Base-by-base conservation (phyloP, 768 basidiomycete genomes). In the Myochromella boudieri region DNA sequence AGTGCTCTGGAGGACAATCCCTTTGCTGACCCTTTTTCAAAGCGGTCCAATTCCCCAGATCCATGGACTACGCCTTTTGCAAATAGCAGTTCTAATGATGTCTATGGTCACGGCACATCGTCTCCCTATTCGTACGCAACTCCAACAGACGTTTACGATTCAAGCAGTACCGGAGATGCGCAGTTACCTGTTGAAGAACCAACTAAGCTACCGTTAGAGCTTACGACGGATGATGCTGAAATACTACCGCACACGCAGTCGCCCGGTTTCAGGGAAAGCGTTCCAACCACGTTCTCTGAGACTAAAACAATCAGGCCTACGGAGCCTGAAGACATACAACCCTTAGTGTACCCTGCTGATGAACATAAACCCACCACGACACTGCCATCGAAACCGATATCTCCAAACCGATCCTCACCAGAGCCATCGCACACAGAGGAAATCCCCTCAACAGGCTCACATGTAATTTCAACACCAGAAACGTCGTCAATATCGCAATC, bases 1-100 rank as follows among this genome's bases (percentile, higher is more conserved):
- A 71, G 66, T 55, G 74, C 69, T 29, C 69, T 88, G n/a, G 84
- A 87, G 60, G 76, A 81, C 46, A 89, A 90, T 56, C 87, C 87
- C 0, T 90, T 91, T 50, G 80, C 80, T 29, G 81, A 86, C 60
- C 84, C 84, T 4, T 88, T 87, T 55, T 69, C 76, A n/a, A 77
- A 77, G 48, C 76, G 86, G 33, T 81, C 85, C 17, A 60, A 66
- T 53, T 87, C 87, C 15, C 84, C 85, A 33, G 87, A 90, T 63
- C 87, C 87, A 54, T 91, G 87, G 87, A 70, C 84, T 3, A 77
- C 76, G 48, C 82, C 80, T 29, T 82, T 75, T 51, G 71, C 71
- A 33, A 60, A 59, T 36, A 60, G 59, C 52, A n/a, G n/a, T n/a
- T 51, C 64, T 34, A 28, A 67, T 54, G 34, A 62, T 58, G 34